Base-by-base conservation (phyloP, 495 filamentous ascomycete genomes). In the Evansstolkia leycettana region DNA sequence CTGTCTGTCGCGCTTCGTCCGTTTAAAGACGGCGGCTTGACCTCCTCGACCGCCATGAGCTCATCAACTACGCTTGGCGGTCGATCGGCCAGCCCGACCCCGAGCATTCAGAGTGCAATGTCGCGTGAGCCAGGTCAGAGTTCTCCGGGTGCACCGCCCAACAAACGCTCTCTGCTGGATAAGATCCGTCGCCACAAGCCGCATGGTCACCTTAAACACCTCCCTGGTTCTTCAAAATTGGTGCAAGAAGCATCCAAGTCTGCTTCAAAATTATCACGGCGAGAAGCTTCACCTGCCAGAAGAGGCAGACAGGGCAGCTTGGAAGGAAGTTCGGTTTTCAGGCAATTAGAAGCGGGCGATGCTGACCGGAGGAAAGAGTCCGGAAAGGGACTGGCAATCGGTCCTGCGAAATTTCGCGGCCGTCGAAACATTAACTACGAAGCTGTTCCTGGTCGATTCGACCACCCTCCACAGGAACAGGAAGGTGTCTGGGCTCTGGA, bases 21-120 rank as follows among this genome's bases (percentile, higher is more conserved):
- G 3, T 63, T 65, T 25, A 50, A 62, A 33, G 67, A 74, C 12
- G 62, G 50, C 12, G 48, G 60, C 20, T 40, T 62, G 11, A 57
- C 54, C 40, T 59, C 54, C 6, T 57, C 45, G 28, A 58, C 52
- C 35, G 64, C 59, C 32, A 63, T 70, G 54, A 62, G 52, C 27
- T 73, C 72, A 14, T 52, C 60, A 11, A 63, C 64, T 4, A 66
- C 57, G 14, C 48, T 70, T 36, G 61, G 59, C 16, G 57, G 48
- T 11, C 75, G 84, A 18, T 75, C 78, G 2, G 73, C 77, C 17
- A 93, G 82, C 49, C 84, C 84, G 9, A 82, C 82, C 1, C 79
- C 78, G 13, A 90, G 79, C 49, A 62, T 67, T 9, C 72, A 69
- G 40, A 80, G 81, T 42, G 58, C 44, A 39, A 50, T 60, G n/a